Conservation (phyloP, 257 asterid genomes). For the Ilex asprella region DNA sequence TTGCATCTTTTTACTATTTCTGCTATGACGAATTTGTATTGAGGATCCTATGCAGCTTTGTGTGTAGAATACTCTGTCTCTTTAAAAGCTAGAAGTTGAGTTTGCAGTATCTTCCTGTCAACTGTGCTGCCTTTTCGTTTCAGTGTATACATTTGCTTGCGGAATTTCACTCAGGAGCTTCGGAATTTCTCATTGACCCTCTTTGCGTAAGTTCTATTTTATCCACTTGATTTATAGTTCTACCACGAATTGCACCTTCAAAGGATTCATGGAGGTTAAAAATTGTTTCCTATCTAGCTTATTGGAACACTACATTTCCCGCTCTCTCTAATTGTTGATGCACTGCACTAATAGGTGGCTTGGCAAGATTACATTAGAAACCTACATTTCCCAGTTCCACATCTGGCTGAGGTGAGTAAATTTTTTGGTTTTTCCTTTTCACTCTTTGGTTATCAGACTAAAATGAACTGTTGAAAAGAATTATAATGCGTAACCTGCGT, state of each 20-base stretch:
- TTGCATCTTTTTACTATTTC: no score
- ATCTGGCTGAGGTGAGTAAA: slow-evolving; percentile 83
- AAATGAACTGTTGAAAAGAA: neutral
- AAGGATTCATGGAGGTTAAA: neutral
- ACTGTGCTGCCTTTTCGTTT: slow-evolving; percentile 17
- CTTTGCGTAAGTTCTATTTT: slow-evolving; percentile 66
- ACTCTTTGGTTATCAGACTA: neutral
- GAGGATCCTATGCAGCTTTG: neutral
- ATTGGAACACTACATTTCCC: neutral
- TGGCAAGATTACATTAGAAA: slow-evolving; percentile 88
- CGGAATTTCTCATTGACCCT: slow-evolving; percentile 80
- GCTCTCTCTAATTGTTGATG: slow-evolving; percentile 25
- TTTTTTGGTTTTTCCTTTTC: neutral
- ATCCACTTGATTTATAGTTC: neutral
- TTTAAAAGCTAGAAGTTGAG: neutral
- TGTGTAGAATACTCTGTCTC: neutral
- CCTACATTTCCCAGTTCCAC: slow-evolving; percentile 97
- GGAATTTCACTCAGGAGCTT: slow-evolving; percentile 78
- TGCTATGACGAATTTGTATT: neutral
- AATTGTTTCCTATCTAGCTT: neutral
- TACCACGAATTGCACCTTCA: neutral
- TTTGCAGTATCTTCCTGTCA: slow-evolving; percentile 1
- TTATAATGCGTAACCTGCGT: neutral
- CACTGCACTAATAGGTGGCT: slow-evolving; percentile 68
- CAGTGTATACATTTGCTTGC: slow-evolving; percentile 85